Conservation (phyloP, 2,329 filamentous ascomycete genomes). For the Nothophoma quercina region DNA sequence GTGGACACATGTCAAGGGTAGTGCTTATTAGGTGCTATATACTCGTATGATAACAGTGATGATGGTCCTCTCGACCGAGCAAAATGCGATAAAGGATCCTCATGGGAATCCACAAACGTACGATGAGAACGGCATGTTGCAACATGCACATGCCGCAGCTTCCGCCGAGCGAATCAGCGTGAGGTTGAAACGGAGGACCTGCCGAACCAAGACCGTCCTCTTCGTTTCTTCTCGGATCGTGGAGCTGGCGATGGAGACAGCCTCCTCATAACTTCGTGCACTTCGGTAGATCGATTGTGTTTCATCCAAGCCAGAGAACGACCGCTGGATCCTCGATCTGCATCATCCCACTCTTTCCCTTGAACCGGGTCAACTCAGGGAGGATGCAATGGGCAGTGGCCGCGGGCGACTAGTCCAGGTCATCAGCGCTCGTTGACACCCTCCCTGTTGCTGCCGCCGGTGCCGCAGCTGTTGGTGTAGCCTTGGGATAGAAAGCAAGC, state of each 20-base stretch:
- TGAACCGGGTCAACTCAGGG: background rate
- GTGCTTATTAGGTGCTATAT: slow-evolving; percentile 7
- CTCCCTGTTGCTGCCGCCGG: slow-evolving; percentile 13
- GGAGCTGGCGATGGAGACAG: background rate
- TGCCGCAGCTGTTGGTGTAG: slow-evolving; percentile 19
- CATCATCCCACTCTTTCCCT: background rate
- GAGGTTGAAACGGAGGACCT: background rate
- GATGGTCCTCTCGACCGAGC: background rate
- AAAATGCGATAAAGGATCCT: background rate
- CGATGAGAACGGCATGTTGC: background rate
- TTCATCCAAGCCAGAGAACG: background rate
- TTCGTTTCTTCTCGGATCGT: background rate
- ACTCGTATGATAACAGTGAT: background rate
- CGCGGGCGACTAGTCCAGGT: slow-evolving; percentile 39
- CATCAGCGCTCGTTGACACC: slow-evolving; percentile 42
- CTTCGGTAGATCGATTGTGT: background rate
- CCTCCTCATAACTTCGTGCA: background rate
- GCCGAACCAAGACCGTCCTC: background rate
- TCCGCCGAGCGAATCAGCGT: background rate
- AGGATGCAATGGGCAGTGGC: background rate
- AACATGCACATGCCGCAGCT: background rate
- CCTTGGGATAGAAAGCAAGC: slow-evolving; percentile 72
- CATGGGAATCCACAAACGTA: background rate
- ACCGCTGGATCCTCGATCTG: background rate
- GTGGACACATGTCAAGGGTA: background rate